Base-by-base conservation (phyloP, 768 basidiomycete species). In the Cystobasidium ongulense region DNA sequence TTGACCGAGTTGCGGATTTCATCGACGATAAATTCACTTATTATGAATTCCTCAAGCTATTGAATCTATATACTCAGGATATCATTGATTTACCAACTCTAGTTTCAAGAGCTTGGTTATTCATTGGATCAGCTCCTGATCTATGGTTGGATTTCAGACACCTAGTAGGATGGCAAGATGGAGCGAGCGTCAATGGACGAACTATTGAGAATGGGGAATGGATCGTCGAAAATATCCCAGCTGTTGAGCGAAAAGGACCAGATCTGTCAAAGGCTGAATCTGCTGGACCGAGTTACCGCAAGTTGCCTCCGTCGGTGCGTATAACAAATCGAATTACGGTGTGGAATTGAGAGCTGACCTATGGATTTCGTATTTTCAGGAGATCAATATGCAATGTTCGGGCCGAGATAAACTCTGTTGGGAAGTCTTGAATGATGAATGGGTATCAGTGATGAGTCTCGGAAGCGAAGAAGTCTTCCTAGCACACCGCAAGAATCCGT, bases 391-490 rank as follows among this genome's bases (percentile, higher is more conserved):
- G 23, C 90, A 92, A 31, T 98, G 96, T 80, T 96, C 96, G 1
- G 94, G 90, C 13, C 88, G 96, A 33, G 94, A 97, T 78, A 87
- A 92, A 75, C 88, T 97, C 71, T 94, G 91, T 80, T 90, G 93
- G 80, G 92, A 92, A 33, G 93, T 99, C 33, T 86, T 99, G 57
- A 99, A 99, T 80, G 94, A 98, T 79, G 87, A 89, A 76, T 98
- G 96, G 95, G 92, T 98, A 13, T 96, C 95, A 17, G 95, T 98
- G 81, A 95, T 96, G 1, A 95, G 93, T 0, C 96, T 93, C 91
- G 92, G 92, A 10, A 94, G 92, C 25, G 95, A 98, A 80, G 87
- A 93, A 0, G 93, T 91, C 11, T 96, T 96, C 78, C 87, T 75
- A 27, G 85, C 94, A 5, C 91, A 97, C 81, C 95, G 96, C 84